phyloP scores from a whole-genome alignment of 2,329 filamentous ascomycete genomes.

The Cryphonectria japonica region DNA sequence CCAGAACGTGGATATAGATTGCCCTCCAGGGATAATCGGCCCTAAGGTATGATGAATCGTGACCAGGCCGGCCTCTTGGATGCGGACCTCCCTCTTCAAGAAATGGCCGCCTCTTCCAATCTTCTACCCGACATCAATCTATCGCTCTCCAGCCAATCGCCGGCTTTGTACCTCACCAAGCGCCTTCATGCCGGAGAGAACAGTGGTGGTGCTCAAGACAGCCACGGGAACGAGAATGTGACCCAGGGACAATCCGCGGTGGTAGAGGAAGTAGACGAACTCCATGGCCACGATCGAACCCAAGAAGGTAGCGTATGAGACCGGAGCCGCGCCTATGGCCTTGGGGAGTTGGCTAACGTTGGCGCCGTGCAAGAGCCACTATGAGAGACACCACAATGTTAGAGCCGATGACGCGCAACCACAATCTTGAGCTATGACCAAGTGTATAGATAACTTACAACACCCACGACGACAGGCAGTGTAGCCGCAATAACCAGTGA shows the following conservation, averaged over 20 bases:
- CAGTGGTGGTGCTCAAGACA: constrained; percentile 70
- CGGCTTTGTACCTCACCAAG: constrained; percentile 91
- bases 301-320: constrained; percentile 84
- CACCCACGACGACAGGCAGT: constrained; percentile 72
- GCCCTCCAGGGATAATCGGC: background rate
- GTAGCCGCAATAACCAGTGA: constrained; percentile 69
- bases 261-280: constrained; percentile 92
- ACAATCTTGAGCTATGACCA: constrained; percentile 2
- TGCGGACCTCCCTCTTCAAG: background rate
- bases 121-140: constrained; percentile 30
- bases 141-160: constrained; percentile 74
- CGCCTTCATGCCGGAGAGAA: constrained; percentile 87
- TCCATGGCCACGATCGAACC: constrained; percentile 88
- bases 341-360: constrained; percentile 79
- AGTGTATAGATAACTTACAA: constrained; percentile 53
- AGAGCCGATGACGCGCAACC: background rate
- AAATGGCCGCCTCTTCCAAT: background rate
- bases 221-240: constrained; percentile 77
- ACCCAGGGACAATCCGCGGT: constrained; percentile 89
- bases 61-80: background rate
- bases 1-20: background rate
- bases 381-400: constrained; percentile 23
- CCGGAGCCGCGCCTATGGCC: constrained; percentile 74
- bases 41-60: background rate
- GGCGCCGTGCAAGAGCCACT: constrained; percentile 78